A percentile compares a stretch with the other conserved stretches of the same genome.
phyloP scores from a whole-genome alignment of 768 basidiomycete species.

The Boletus edulis region DNA sequence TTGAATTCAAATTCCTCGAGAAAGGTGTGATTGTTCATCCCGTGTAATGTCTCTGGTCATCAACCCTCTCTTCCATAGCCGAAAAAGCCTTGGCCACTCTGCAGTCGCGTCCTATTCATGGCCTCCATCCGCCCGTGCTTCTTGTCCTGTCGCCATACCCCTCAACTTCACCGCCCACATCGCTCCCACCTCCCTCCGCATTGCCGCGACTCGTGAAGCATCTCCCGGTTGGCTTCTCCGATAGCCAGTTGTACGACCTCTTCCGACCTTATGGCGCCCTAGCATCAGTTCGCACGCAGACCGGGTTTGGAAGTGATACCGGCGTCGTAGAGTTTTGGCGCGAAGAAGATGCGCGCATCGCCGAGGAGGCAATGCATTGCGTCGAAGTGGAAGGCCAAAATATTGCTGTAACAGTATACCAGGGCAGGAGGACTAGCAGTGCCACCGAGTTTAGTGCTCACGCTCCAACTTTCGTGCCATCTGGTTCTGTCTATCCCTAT shows the following conservation, averaged over 20 bases:
- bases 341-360: slow-evolving; percentile 77
- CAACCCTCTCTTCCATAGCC: slow-evolving; percentile 42
- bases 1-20: slow-evolving; percentile 81
- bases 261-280: slow-evolving; percentile 84
- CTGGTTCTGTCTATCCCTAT: slow-evolving; percentile 62
- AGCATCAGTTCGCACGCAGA: slow-evolving; percentile 70
- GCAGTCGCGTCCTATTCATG: slow-evolving; percentile 70
- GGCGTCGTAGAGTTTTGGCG: slow-evolving; percentile 85
- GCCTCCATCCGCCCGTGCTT: slow-evolving; percentile 52
- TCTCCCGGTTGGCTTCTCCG: slow-evolving; percentile 64
- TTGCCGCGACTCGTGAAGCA: slow-evolving; percentile 82
- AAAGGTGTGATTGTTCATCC: slow-evolving; percentile 53
- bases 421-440: slow-evolving; percentile 54
- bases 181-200: slow-evolving; percentile 73
- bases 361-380: slow-evolving; percentile 82
- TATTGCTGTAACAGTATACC: slow-evolving; percentile 79
- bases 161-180: slow-evolving; percentile 71
- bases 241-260: slow-evolving; percentile 78
- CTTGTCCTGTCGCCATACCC: slow-evolving; percentile 83
- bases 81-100: slow-evolving; percentile 87
- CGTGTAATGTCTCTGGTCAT: slow-evolving; percentile 7
- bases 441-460: slow-evolving; percentile 67
- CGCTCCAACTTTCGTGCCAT: slow-evolving; percentile 76
- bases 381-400: slow-evolving; percentile 81
- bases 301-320: slow-evolving; percentile 73